phyloP scores from a whole-genome alignment of 371 early-diverging fungal genomes.

The Rhizopus stolonifer region DNA sequence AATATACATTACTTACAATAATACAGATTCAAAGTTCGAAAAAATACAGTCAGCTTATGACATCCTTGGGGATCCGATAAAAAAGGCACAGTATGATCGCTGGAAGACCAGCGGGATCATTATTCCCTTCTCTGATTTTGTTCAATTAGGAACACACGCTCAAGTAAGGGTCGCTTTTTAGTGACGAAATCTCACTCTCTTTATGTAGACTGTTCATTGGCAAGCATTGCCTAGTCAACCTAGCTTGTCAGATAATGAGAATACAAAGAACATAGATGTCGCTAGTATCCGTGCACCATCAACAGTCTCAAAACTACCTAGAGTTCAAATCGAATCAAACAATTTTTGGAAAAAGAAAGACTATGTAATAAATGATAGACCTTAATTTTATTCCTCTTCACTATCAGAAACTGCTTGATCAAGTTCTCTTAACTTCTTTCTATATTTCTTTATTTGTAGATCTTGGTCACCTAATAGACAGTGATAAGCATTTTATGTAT shows the following conservation, averaged over 20 bases:
- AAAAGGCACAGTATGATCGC: constrained; percentile 34
- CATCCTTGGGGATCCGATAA: constrained; percentile 24
- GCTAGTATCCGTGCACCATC: constrained; percentile 12
- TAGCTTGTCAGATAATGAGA: constrained; percentile 14
- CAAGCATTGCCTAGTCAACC: constrained; percentile 28
- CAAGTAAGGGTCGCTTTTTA: too few relatives aligned
- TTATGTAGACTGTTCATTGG: constrained; percentile 36
- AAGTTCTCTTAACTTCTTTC: constrained; percentile 58
- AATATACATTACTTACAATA: not conserved
- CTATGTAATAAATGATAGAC: constrained; percentile 10
- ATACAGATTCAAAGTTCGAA: constrained; percentile 11
- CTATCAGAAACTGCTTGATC: constrained; percentile 64
- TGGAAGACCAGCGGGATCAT: constrained; percentile 30
- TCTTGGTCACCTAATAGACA: constrained; percentile 81
- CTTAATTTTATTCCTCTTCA: constrained; percentile 53
- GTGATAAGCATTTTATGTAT: too few relatives aligned
- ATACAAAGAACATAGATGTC: not conserved
- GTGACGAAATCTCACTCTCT: not conserved
- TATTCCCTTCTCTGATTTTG: constrained; percentile 35
- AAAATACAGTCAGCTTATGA: constrained; percentile 33
- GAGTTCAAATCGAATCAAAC: constrained; percentile 11
- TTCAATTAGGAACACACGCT: constrained; percentile 26
- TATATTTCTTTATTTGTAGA: constrained; percentile 59
- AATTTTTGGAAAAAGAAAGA: constrained; percentile 24
- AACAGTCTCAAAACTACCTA: constrained; percentile 9